These are phyloP conservation scores for Penicillium robsamsonii DNA, from an alignment of 495 filamentous ascomycete species.

Conservation along the genomic window DNA sequence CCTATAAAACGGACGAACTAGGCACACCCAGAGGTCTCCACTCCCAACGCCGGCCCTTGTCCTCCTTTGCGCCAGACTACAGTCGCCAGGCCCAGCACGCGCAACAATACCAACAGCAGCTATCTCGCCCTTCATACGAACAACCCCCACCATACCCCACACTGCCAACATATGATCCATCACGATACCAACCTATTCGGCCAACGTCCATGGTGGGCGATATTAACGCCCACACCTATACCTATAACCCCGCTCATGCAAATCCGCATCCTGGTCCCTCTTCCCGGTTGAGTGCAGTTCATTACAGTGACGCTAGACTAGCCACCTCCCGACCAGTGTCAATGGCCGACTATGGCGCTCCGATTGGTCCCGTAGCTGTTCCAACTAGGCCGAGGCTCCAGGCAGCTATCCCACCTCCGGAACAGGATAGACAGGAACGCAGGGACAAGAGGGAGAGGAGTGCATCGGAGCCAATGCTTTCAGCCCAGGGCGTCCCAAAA, in stretches of 20 bases:
- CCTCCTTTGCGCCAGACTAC: slow-evolving; percentile 30
- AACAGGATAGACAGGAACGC: slow-evolving; percentile 6
- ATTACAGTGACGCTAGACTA: slow-evolving; percentile 22
- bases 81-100: slow-evolving; percentile 19
- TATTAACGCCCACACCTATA: slow-evolving; percentile 4
- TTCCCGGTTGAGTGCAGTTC: slow-evolving; percentile 26
- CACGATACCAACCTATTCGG: slow-evolving; percentile 29
- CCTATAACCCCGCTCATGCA: neutral
- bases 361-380: neutral
- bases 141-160: slow-evolving; percentile 20
- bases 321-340: slow-evolving; percentile 18
- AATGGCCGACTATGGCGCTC: neutral
- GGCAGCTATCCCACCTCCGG: slow-evolving; percentile 14
- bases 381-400: slow-evolving; percentile 11
- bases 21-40: slow-evolving; percentile 15
- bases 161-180: slow-evolving; percentile 34
- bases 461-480: slow-evolving; percentile 24
- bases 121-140: slow-evolving; percentile 23
- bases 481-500: slow-evolving; percentile 16
- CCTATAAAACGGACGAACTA: slow-evolving; percentile 19
- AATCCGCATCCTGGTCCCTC: slow-evolving; percentile 12
- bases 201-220: slow-evolving; percentile 12
- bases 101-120: slow-evolving; percentile 11
- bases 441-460: slow-evolving; percentile 20
- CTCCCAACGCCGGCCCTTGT: slow-evolving; percentile 29